Base-by-base conservation (phyloP, 2,329 filamentous ascomycete species). In the Sclerotinia subarctica region DNA sequence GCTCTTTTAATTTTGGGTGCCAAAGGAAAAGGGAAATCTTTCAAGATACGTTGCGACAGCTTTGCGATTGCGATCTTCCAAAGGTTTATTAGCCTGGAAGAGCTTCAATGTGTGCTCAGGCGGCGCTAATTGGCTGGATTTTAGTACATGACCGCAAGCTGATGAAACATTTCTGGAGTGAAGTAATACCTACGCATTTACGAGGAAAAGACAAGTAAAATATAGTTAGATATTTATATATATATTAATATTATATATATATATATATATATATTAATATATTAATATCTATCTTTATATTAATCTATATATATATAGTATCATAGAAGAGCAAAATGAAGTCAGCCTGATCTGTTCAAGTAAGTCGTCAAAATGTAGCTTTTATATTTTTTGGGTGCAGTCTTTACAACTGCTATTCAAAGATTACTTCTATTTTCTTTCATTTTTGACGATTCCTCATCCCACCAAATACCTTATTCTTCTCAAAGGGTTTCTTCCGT, bases 1-100 rank as follows among this genome's bases (percentile, higher is more conserved):
- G n/a, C 35, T 57, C 32, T 35, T 15, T 49, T 38, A 24, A 42
- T 42, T 42, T 38, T 42, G 32, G 21, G 29, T 64, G 35, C n/a
- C n/a, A 26, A 38, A 59, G 32, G 58, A 56, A 56, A 54, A 65
- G 19, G 59, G 54, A 29, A 44, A 21, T 69, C 58, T 42, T 57
- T 35, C 62, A 51, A 70, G 68, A 68, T 72, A 73, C 66, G 70
- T 73, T 74, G 72, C 72, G 73, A 73, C 70, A 70, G 71, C 65
- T 69, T 58, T 42, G 32, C 69, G 67, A 54, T 69, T 70, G 66
- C 38, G 66, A 64, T 65, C 63, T 35, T 63, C 46, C 54, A 8
- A 60, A 19, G 6, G n/a, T 51, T 29, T 58, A 58, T 29, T 58
- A 58, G 58, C 66, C 26, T 49, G 26, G 49, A 66, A 47, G 44